Base-by-base conservation (phyloP, 2,329 filamentous ascomycete species). In the Neocucurbitaria cava region DNA sequence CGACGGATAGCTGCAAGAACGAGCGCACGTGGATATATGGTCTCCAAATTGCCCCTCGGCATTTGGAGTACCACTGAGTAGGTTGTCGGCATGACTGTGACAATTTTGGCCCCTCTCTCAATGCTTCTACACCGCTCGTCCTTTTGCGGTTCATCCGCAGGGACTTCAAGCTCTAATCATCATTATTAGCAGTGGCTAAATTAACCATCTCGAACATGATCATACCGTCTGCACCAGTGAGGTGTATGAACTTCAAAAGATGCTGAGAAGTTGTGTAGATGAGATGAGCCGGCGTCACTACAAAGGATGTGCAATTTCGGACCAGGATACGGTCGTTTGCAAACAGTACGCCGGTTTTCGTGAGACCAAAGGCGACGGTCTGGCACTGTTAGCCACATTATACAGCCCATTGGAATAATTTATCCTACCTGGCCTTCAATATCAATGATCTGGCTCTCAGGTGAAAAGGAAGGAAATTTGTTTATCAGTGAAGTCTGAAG, bases 41-140 rank as follows among this genome's bases (percentile, higher is more conserved):
- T 98, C 76, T 99, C 95, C 1, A 98, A 79, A 64, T 99, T 99
- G 18, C 95, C 95, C 67, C 95, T 85, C 1, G 95, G 95, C 91
- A 97, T 97, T 73, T 99, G 95, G 3, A 99, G 81, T 0, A 96
- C 86, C 8, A 99, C 81, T 48, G 87, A 90, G 77, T 96, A 95
- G 36, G 87, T 89, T 3, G 91, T 91, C 1, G 95, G 94, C 76
- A 96, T 93, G 24, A 92, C 92, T 0, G 91, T 95, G 20, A 99
- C 87, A 13, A 99, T 83, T 44, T 87, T 88, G 3, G 90, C 92
- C 15, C 95, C 95, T 61, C 95, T 87, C 76, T 99, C 95, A 51
- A 99, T 90, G 65, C 87, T 96, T 62, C 95, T 86, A 73, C 94
- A 98, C 69, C 95, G 83, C 75, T 99, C 95, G 64, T 98, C 95